Evolutionary conservation across 768 basidiomycete species (phyloP).

Genomic region (Russula sp.): DNA sequence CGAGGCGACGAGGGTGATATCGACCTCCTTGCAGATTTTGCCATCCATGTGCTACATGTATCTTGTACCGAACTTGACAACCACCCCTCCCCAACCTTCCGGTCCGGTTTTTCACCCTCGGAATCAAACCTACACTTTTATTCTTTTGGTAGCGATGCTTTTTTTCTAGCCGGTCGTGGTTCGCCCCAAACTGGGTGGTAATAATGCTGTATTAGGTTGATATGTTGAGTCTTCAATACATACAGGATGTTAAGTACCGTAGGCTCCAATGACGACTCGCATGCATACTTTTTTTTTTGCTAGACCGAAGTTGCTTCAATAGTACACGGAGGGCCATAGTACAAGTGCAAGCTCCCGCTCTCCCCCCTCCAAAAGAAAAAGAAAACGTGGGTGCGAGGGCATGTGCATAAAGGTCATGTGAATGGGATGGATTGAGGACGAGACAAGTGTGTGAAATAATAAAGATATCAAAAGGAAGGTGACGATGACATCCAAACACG

Average conservation of each 20-base stretch:
- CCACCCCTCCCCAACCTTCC: neutral
- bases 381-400: neutral
- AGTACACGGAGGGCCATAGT: neutral
- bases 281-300: slow-evolving; percentile 2
- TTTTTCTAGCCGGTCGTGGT: neutral
- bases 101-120: neutral
- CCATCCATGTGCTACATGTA: too few species aligned
- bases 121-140: too few species aligned
- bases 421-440: neutral
- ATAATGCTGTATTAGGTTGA: neutral
- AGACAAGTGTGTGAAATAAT: slow-evolving; percentile 6
- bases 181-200: neutral
- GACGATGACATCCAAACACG: neutral
- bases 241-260: neutral
- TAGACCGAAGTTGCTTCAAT: neutral
- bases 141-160: too few species aligned
- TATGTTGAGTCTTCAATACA: neutral
- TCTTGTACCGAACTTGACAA: too few species aligned
- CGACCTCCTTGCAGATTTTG: too few species aligned
- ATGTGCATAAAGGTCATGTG: neutral
- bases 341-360: neutral
- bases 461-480: slow-evolving; percentile 15
- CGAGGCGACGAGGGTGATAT: too few species aligned
- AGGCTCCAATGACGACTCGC: neutral
- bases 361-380: neutral